Base-by-base conservation (phyloP, 164 flowering plant genomes). In the Kalanchoe fedtschenkoi region DNA sequence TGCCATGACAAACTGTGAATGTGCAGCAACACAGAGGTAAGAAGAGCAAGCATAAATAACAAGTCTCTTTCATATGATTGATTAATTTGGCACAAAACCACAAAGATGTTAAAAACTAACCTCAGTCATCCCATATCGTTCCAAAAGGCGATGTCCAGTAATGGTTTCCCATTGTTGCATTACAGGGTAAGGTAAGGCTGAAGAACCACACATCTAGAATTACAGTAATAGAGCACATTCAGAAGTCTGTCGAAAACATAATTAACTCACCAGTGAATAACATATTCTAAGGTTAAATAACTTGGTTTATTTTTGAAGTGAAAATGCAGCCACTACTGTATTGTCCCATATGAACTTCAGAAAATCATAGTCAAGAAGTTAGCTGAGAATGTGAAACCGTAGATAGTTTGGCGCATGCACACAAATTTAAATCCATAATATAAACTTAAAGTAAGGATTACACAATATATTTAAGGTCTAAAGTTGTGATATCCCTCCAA, bases 71-170 rank as follows among this genome's bases (percentile, higher is more conserved):
- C 51, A 19, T 19, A 44, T n/a, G 26, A 44, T n/a, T 44, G 51
- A 44, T 44, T 11, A 44, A 14, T 51, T 51, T 51, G 16, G 56
- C 32, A 51, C 17, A 32, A n/a, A 37, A 37, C 11, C 39, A 11
- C 4, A 10, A 17, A 51, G 32, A 11, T 26, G 32, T 26, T 26
- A 47, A 11, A 34, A 21, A 55, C 78, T 61, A 39, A 87, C 99
- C 86, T 95, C 97, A 30, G 99, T 95, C 99, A 95, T 95, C 66
- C 99, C 99, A 74, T 91, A 95, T 62, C 97, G 84, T 69, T 95
- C 99, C 71, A 95, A 73, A 69, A 95, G 96, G 29, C 87, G 80
- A 70, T 95, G 99, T 3, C 93, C 91, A 17, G 99, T 95, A 67
- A 95, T 79, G 59, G 77, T 68, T 82, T 91, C 96, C 99, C 99